Evolutionary conservation across 2,329 filamentous ascomycete species (phyloP).

Genomic region (Sphaerulina musiva): DNA sequence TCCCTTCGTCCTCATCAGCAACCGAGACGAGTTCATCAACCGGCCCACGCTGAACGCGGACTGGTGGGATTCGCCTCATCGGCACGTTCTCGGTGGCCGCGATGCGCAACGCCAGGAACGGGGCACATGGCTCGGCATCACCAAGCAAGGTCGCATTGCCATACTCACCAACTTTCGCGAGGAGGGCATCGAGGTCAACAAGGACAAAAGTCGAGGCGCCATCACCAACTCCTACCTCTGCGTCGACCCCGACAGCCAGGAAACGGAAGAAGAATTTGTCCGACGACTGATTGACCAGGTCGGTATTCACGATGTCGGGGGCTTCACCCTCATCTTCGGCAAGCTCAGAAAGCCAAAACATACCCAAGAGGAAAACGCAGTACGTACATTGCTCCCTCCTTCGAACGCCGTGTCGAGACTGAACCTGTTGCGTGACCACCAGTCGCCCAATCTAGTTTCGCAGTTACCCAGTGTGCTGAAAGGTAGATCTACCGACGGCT

Average conservation of each 20-base stretch:
- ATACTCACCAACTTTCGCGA: slow-evolving; percentile 61
- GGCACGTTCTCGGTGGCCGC: slow-evolving; percentile 54
- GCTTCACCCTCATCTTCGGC: slow-evolving; percentile 58
- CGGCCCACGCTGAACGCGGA: slow-evolving; percentile 53
- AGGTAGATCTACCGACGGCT: slow-evolving; percentile 11
- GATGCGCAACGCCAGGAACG: slow-evolving; percentile 54
- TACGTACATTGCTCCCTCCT: slow-evolving; percentile 1
- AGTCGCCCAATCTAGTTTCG: neutral
- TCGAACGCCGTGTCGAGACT: slow-evolving; percentile 2
- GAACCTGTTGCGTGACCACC: slow-evolving; percentile 11
- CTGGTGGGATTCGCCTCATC: slow-evolving; percentile 54
- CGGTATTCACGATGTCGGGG: slow-evolving; percentile 52
- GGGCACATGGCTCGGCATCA: slow-evolving; percentile 61
- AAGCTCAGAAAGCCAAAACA: slow-evolving; percentile 32
- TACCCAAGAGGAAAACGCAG: slow-evolving; percentile 8
- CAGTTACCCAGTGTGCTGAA: neutral
- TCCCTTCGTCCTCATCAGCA: slow-evolving; percentile 46
- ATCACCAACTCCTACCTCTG: slow-evolving; percentile 57
- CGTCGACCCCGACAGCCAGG: slow-evolving; percentile 35
- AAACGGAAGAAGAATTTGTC: slow-evolving; percentile 48
- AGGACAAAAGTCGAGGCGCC: slow-evolving; percentile 49
- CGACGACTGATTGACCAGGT: slow-evolving; percentile 49
- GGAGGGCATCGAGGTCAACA: slow-evolving; percentile 37
- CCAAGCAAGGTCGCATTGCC: slow-evolving; percentile 53
- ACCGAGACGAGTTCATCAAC: slow-evolving; percentile 54